Evolutionary conservation across 192 early-diverging fungal genomes (phyloP).

Genomic region (Radiomyces spectabilis): DNA sequence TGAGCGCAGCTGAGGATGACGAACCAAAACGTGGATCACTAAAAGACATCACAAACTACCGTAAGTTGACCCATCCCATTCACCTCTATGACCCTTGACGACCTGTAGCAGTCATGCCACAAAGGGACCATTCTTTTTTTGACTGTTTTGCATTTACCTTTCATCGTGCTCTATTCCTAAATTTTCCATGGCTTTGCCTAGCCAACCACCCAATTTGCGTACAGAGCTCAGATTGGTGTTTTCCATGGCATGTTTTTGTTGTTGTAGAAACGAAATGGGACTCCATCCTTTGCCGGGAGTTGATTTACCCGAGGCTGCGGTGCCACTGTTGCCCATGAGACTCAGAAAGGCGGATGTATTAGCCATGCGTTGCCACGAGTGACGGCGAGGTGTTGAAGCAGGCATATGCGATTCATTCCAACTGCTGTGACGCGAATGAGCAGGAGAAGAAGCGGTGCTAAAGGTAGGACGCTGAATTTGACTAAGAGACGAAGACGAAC

Average conservation of each 20-base stretch:
- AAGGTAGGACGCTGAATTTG: neutral
- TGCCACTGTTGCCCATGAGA: neutral
- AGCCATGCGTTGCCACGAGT: constrained; percentile 2
- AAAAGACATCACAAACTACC: too few relatives aligned
- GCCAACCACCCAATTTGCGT: constrained; percentile 43
- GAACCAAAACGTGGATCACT: constrained; percentile 2
- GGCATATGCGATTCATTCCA: neutral
- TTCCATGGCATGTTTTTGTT: constrained; percentile 41
- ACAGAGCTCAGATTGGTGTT: constrained; percentile 36
- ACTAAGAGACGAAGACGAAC: constrained; percentile 7
- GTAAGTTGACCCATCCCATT: too few relatives aligned
- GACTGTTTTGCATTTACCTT: constrained; percentile 29
- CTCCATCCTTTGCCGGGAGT: constrained; percentile 25
- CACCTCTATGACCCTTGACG: too few relatives aligned
- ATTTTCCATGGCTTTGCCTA: constrained; percentile 62
- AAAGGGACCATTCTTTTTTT: too few relatives aligned
- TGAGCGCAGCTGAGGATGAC: constrained; percentile 1
- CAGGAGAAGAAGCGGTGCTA: neutral
- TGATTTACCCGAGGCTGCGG: neutral
- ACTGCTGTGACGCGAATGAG: constrained; percentile 8
- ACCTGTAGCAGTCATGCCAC: too few relatives aligned
- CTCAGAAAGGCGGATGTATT: neutral
- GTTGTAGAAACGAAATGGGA: constrained; percentile 44
- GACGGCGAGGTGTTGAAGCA: too few relatives aligned
- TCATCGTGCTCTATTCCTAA: constrained; percentile 47